A percentile compares a stretch with the other conserved stretches of the same genome.
These are phyloP conservation scores for Daldinia loculata DNA, from an alignment of 495 filamentous ascomycete species.

Conservation along the genomic window DNA sequence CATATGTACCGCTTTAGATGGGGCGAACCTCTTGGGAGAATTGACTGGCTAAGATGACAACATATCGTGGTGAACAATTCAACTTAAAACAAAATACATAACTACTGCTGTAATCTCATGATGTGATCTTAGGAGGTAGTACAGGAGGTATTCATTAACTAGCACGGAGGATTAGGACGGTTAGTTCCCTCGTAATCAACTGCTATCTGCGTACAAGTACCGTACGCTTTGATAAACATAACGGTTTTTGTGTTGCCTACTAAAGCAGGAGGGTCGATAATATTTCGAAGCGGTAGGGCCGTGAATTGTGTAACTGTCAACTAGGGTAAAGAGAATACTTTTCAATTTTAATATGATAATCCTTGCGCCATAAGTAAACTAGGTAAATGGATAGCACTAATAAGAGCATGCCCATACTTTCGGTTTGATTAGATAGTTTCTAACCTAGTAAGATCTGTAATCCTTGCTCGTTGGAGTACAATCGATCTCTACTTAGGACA, in stretches of 20 bases:
- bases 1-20: neutral
- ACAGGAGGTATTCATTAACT: neutral
- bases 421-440: slow-evolving; percentile 34
- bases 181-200: neutral
- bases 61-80: neutral
- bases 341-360: slow-evolving; percentile 7
- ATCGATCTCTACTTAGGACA: slow-evolving; percentile 24
- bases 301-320: slow-evolving; percentile 6
- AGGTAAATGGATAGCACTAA: neutral
- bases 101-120: no score
- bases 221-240: neutral
- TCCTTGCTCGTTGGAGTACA: slow-evolving; percentile 39
- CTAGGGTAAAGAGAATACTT: neutral
- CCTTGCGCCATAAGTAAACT: slow-evolving; percentile 6
- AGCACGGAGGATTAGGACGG: neutral
- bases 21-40: neutral
- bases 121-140: no score
- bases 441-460: slow-evolving; percentile 30
- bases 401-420: slow-evolving; percentile 21
- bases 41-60: neutral
- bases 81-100: no score
- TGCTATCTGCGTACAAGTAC: neutral
- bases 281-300: neutral
- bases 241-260: neutral
- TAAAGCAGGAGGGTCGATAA: neutral